Evolutionary conservation across 805 yeast species (phyloP), one percentile per base, ranked within the genome.

Genomic region (Maudiozyma pseudohumilis): DNA sequence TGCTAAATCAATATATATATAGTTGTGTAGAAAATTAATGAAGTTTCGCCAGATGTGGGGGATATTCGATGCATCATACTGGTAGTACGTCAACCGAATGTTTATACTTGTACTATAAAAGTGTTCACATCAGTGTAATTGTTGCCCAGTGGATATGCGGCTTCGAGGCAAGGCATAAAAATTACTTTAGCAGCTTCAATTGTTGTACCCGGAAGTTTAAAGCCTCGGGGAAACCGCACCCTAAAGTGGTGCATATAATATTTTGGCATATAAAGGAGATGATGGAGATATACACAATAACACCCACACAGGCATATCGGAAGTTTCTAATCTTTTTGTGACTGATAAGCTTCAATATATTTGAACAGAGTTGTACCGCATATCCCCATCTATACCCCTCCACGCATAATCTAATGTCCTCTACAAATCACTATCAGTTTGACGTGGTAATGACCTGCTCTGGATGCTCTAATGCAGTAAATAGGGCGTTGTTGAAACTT

Each of bases 401-500:
- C n/a, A n/a, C n/a, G n/a, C n/a, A n/a, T n/a, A n/a, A 28, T n/a
- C 16, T 6, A 7, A 29, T 35, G 38, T 22, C 38, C 18, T 5
- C 22, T 3, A 20, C 12, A 10, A 77, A 77, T 57, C 74, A 80
- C 52, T 85, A 82, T 61, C 81, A 79, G 48, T 87, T 74, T 59
- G 72, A 86, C 43, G 96, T 88, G 40, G 67, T 78, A 32, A 87
- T 87, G 96, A 52, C 83, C 38, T 88, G 96, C 55, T 72, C 81
- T 54, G 82, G 95, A 13, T 89, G 98, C 62, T 81, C 94, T 17
- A 75, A 72, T 40, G 96, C 97, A 6, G 83, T 89, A 34, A 74
- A 77, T 60, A 75, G 83, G 51, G 96, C 77, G 1, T 70, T 87
- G 40, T 69, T 66, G 30, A 75, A 70, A 47, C 66, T 82, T 32